A percentile compares a stretch with the other conserved stretches of the same genome.
Evolutionary conservation across 805 yeast species (phyloP).

Genomic region (Metschnikowia picachoensis): DNA sequence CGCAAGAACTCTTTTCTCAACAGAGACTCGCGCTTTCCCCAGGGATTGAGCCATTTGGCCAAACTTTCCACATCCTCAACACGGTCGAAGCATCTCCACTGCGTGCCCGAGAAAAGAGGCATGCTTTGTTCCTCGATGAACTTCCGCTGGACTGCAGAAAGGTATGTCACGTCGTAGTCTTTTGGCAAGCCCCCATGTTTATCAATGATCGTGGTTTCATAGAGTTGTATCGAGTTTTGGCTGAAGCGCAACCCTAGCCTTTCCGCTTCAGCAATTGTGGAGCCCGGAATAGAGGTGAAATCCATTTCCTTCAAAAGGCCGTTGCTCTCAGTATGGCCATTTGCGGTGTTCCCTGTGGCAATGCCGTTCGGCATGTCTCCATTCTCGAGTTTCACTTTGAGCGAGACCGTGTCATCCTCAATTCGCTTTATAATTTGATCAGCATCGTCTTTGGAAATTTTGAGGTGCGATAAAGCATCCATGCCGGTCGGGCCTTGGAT

Average conservation of each 20-base stretch:
- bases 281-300: slow-evolving; percentile 22
- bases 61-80: slow-evolving; percentile 54
- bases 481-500: slow-evolving; percentile 78
- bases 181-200: slow-evolving; percentile 14
- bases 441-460: slow-evolving; percentile 10
- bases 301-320: slow-evolving; percentile 20
- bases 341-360: neutral
- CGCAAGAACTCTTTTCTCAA: slow-evolving; percentile 58
- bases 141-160: slow-evolving; percentile 51
- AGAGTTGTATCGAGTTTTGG: slow-evolving; percentile 15
- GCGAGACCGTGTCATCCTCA: neutral
- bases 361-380: too few relatives aligned
- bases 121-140: slow-evolving; percentile 62
- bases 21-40: slow-evolving; percentile 70
- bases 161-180: slow-evolving; percentile 15
- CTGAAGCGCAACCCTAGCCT: slow-evolving; percentile 29
- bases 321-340: slow-evolving; percentile 1
- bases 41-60: slow-evolving; percentile 63
- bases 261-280: slow-evolving; percentile 25
- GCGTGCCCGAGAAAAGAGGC: slow-evolving; percentile 45
- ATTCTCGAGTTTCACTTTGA: neutral
- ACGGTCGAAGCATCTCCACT: slow-evolving; percentile 72
- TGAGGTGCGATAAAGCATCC: slow-evolving; percentile 34
- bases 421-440: slow-evolving; percentile 11
- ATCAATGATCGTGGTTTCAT: slow-evolving; percentile 8